Evolutionary conservation across 768 basidiomycete species (phyloP).

Genomic region (Dendrothele bispora): DNA sequence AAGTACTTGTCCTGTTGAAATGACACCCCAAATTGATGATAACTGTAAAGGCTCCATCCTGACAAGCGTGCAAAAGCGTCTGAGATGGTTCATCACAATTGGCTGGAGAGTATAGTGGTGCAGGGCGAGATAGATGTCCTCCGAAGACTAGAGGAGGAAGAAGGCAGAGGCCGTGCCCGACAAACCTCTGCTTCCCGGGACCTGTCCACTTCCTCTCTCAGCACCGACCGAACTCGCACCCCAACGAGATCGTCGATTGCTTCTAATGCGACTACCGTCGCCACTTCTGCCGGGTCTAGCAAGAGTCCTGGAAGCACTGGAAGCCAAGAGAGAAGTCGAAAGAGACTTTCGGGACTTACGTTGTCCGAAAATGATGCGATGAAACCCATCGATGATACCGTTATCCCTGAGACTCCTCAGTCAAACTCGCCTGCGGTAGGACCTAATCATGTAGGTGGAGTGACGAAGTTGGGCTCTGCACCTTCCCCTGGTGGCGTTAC

Average conservation of each 20-base stretch:
- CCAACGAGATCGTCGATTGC: slow-evolving; percentile 65
- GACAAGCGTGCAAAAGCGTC: slow-evolving; percentile 86
- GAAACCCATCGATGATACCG: slow-evolving; percentile 74
- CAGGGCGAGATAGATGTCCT: slow-evolving; percentile 91
- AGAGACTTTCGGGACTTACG: neutral
- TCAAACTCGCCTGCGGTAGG: neutral
- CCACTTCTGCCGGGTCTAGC: neutral
- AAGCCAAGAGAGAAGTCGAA: neutral
- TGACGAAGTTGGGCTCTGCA: slow-evolving; percentile 12
- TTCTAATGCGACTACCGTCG: slow-evolving; percentile 27
- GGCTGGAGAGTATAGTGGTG: slow-evolving; percentile 83
- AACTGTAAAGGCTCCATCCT: slow-evolving; percentile 62
- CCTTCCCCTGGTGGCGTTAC: slow-evolving; percentile 5
- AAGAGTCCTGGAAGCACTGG: too few relatives aligned
- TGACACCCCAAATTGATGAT: neutral
- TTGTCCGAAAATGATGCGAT: slow-evolving; percentile 51
- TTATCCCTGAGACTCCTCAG: slow-evolving; percentile 6
- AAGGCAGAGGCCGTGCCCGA: slow-evolving; percentile 45
- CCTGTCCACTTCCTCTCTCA: slow-evolving; percentile 57
- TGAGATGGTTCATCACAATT: slow-evolving; percentile 84
- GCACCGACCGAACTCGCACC: slow-evolving; percentile 46
- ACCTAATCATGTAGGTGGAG: slow-evolving; percentile 4
- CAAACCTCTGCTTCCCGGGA: slow-evolving; percentile 52
- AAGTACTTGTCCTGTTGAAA: neutral
- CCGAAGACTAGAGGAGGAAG: slow-evolving; percentile 58